Conservation (phyloP, 1,139 yeast genomes). For the Hansenula lynferdii region DNA sequence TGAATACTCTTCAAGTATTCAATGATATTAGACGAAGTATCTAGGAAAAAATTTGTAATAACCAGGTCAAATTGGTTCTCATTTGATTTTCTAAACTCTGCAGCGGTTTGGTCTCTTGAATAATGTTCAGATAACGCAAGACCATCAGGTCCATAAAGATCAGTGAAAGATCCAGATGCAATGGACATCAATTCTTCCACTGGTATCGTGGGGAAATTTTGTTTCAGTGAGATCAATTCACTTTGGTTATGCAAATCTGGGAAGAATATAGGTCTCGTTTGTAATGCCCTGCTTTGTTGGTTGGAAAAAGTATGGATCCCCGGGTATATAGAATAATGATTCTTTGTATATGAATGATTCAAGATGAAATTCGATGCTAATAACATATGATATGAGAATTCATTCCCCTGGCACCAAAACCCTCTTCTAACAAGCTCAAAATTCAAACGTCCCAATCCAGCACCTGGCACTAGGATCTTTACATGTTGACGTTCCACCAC, state of each 20-base stretch:
- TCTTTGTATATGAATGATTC: slow-evolving; percentile 42
- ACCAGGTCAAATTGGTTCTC: slow-evolving; percentile 45
- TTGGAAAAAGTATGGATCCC: slow-evolving; percentile 50
- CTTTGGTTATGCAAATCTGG: slow-evolving; percentile 48
- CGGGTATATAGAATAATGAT: slow-evolving; percentile 44
- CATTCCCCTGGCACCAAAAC: slow-evolving; percentile 80
- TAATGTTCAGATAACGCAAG: slow-evolving; percentile 34
- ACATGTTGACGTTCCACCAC: slow-evolving; percentile 32
- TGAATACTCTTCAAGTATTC: slow-evolving; percentile 60
- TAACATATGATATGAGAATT: slow-evolving; percentile 78
- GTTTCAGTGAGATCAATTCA: slow-evolving; percentile 24
- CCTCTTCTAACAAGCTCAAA: slow-evolving; percentile 66
- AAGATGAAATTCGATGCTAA: slow-evolving; percentile 60
- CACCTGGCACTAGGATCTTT: slow-evolving; percentile 70
- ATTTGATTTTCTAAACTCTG: slow-evolving; percentile 38
- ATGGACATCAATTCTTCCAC: slow-evolving; percentile 62
- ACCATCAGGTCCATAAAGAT: slow-evolving; percentile 59
- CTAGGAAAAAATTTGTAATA: slow-evolving; percentile 73
- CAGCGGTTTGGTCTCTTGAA: slow-evolving; percentile 33
- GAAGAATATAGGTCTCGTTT: slow-evolving; percentile 43
- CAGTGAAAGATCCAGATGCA: slow-evolving; percentile 77
- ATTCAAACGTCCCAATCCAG: slow-evolving; percentile 79
- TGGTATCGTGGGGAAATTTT: slow-evolving; percentile 35
- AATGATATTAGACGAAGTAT: slow-evolving; percentile 70
- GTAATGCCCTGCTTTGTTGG: slow-evolving; percentile 38